Evolutionary conservation across 2,329 filamentous ascomycete genomes (phyloP).

Genomic region (Allantophomopsis lycopodina): DNA sequence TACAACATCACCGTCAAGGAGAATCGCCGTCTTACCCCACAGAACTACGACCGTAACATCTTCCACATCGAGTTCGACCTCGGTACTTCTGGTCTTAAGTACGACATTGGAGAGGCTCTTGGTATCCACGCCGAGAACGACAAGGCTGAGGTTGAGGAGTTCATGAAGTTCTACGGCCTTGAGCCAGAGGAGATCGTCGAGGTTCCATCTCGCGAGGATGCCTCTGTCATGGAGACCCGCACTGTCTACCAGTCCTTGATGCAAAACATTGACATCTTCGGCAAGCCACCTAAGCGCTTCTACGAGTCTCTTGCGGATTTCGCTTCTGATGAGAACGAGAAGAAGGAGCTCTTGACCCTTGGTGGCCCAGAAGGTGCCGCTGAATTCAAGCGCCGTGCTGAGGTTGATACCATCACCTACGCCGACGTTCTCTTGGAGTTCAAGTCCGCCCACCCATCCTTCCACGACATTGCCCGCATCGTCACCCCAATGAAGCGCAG

Average conservation of each 20-base stretch:
- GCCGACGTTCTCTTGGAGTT: constrained; percentile 86
- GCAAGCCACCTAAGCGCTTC: constrained; percentile 93
- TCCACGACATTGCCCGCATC: constrained; percentile 80
- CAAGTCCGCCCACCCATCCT: constrained; percentile 71
- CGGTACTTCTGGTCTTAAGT: constrained; percentile 78
- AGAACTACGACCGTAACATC: constrained; percentile 91
- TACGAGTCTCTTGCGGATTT: constrained; percentile 87
- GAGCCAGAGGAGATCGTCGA: constrained; percentile 77
- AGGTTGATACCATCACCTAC: constrained; percentile 84
- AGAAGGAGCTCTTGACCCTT: constrained; percentile 64
- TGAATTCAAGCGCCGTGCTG: constrained; percentile 84
- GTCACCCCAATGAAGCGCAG: constrained; percentile 87
- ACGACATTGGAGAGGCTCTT: constrained; percentile 94
- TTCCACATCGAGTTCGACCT: constrained; percentile 99
- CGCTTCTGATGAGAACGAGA: constrained; percentile 70
- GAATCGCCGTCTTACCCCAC: constrained; percentile 82
- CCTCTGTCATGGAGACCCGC: constrained; percentile 63
- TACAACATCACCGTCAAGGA: constrained; percentile 84
- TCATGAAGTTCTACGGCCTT: constrained; percentile 84
- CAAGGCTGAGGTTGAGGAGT: constrained; percentile 60
- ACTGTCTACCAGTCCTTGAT: constrained; percentile 85
- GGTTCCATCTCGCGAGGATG: constrained; percentile 73
- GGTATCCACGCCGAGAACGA: constrained; percentile 96
- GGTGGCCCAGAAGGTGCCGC: constrained; percentile 66
- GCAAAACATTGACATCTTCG: constrained; percentile 94